Percentiles rank a stretch among this genome's conserved stretches.
phyloP scores from a whole-genome alignment of 345 rosid species.

The Linum trigynum region DNA sequence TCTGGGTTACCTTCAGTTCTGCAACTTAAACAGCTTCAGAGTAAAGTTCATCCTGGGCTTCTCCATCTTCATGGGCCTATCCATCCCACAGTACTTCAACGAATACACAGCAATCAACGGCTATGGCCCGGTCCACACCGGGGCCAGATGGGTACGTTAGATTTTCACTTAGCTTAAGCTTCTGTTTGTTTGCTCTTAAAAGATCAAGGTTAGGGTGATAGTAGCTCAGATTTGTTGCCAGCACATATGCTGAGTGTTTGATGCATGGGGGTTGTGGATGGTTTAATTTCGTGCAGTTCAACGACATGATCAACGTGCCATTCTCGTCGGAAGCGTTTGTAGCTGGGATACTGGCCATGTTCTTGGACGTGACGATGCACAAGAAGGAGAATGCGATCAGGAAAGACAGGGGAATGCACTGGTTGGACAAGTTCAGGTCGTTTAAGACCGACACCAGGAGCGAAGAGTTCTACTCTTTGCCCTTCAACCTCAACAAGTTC shows the following conservation, averaged over 20 bases:
- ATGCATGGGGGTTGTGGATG: neutral
- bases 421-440: constrained; percentile 86
- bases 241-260: no score
- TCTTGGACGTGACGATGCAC: constrained; percentile 60
- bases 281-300: constrained; percentile 50
- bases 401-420: constrained; percentile 78
- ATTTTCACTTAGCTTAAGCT: neutral
- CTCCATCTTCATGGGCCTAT: constrained; percentile 29
- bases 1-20: constrained; percentile 27
- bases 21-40: constrained; percentile 32
- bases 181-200: neutral
- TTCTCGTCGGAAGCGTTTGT: constrained; percentile 81
- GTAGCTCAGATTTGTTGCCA: no score
- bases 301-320: constrained; percentile 92
- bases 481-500: constrained; percentile 91
- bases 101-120: constrained; percentile 30
- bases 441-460: constrained; percentile 86
- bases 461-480: constrained; percentile 85
- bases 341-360: constrained; percentile 59
- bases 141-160: constrained; percentile 28
- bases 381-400: constrained; percentile 44
- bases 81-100: constrained; percentile 31
- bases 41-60: constrained; percentile 27
- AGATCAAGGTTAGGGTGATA: no score
- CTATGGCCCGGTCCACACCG: constrained; percentile 29